phyloP scores from a whole-genome alignment of 1,284 basidiomycete genomes.

The Tilletia caries region DNA sequence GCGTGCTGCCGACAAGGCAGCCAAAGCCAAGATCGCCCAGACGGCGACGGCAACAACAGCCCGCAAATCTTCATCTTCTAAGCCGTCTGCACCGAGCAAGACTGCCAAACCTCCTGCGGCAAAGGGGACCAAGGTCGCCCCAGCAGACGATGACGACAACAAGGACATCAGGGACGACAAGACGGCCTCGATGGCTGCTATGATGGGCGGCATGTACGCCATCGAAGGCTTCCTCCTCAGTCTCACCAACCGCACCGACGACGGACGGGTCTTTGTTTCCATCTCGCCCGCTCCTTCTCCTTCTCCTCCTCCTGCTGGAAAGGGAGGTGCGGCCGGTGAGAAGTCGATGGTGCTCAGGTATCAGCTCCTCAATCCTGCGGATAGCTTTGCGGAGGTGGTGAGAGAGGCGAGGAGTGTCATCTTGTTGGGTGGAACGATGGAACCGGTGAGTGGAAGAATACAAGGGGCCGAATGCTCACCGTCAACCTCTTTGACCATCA shows the following conservation, averaged over 20 bases:
- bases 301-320: no score
- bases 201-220: slow-evolving; percentile 71
- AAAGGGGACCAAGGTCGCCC: not conserved
- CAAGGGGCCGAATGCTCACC: slow-evolving; percentile 47
- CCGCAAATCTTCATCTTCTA: slow-evolving; percentile 60
- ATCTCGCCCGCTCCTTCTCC: no score
- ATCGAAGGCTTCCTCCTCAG: slow-evolving; percentile 82
- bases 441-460: slow-evolving; percentile 63
- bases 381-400: slow-evolving; percentile 77
- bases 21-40: no score
- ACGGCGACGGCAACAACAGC: slow-evolving; percentile 77
- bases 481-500: not conserved
- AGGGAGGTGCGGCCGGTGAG: not conserved
- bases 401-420: slow-evolving; percentile 76
- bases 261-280: slow-evolving; percentile 59
- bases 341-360: slow-evolving; percentile 64
- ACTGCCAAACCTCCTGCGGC: not conserved
- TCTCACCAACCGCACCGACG: slow-evolving; percentile 74
- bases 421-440: slow-evolving; percentile 95
- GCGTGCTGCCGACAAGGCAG: not conserved
- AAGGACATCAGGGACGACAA: not conserved
- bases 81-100: not conserved
- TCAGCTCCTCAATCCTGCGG: slow-evolving; percentile 88
- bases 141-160: not conserved
- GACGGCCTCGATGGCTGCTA: slow-evolving; percentile 43